phyloP scores from a whole-genome alignment of 1,284 basidiomycete genomes.

The Mycena citricolor region DNA sequence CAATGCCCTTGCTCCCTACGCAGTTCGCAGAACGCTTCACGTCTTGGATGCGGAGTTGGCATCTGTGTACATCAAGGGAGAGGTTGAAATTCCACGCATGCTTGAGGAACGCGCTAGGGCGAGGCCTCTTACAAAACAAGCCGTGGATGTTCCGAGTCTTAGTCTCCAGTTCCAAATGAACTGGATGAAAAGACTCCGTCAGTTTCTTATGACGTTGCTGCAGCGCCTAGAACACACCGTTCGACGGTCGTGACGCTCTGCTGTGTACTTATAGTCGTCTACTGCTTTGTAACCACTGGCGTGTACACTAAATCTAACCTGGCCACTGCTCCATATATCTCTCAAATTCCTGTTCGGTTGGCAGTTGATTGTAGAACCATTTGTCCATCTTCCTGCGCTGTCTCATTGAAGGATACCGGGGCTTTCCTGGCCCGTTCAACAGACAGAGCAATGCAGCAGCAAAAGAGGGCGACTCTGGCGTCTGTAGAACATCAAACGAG shows the following conservation, averaged over 20 bases:
- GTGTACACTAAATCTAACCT: too few relatives aligned
- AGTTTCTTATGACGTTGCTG: too few relatives aligned
- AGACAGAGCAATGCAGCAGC: slow-evolving; percentile 4
- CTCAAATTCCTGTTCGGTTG: background rate
- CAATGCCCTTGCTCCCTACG: slow-evolving; percentile 77
- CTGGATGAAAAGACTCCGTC: too few relatives aligned
- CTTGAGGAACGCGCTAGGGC: slow-evolving; percentile 31
- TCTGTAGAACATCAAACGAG: background rate
- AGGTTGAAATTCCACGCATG: slow-evolving; percentile 50
- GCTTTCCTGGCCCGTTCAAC: slow-evolving; percentile 7
- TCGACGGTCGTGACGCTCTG: too few relatives aligned
- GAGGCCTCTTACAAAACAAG: too few relatives aligned
- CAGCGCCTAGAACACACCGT: too few relatives aligned
- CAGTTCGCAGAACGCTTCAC: slow-evolving; percentile 65
- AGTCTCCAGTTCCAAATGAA: too few relatives aligned
- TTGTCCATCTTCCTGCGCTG: background rate
- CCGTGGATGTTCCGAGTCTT: too few relatives aligned
- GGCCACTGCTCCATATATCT: too few relatives aligned
- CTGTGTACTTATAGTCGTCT: too few relatives aligned
- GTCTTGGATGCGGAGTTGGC: slow-evolving; percentile 58
- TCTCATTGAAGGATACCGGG: background rate
- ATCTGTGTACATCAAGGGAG: slow-evolving; percentile 52
- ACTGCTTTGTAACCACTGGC: too few relatives aligned
- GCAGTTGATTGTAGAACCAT: background rate
- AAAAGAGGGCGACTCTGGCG: background rate